Percentiles rank a stretch among this genome's conserved stretches.
These are phyloP conservation scores for Colletotrichum coccodes DNA, from an alignment of 2,329 filamentous ascomycete genomes.

Conservation along the genomic window DNA sequence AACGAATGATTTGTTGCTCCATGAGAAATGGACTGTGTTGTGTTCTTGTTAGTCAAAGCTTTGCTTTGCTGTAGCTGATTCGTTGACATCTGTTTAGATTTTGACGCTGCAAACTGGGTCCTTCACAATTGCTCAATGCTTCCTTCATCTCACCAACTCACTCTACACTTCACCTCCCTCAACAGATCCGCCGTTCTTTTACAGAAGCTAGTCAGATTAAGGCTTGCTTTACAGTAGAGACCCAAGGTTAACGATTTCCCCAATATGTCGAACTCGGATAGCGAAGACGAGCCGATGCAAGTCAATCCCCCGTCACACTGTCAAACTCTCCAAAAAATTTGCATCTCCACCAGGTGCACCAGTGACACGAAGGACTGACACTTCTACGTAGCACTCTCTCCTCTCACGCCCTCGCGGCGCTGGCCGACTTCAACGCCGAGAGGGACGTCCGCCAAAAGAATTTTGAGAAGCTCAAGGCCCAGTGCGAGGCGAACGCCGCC, in stretches of 20 bases:
- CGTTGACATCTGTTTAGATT: constrained; percentile 1
- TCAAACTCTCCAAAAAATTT: not conserved
- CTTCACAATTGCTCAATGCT: not conserved
- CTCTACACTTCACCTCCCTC: not conserved
- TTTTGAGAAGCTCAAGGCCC: constrained; percentile 74
- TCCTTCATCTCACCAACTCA: constrained; percentile 1
- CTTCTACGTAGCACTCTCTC: constrained; percentile 67
- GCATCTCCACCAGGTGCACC: not conserved
- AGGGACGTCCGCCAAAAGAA: constrained; percentile 72
- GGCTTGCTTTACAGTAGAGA: not conserved
- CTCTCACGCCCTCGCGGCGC: constrained; percentile 71
- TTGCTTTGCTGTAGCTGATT: constrained; percentile 18
- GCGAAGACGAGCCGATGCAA: constrained; percentile 62
- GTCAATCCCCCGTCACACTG: constrained; percentile 25
- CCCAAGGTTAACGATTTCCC: too few relatives aligned
- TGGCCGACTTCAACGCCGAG: constrained; percentile 80
- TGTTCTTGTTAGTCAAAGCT: not conserved
- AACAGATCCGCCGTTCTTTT: not conserved
- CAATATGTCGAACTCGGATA: constrained; percentile 37
- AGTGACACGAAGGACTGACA: not conserved
- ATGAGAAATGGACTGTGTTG: not conserved
- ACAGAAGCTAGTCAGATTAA: not conserved
- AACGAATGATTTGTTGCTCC: not conserved
- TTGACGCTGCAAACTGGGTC: constrained; percentile 16
- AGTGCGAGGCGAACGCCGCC: constrained; percentile 60